Evolutionary conservation across 371 early-diverging fungal species (phyloP).

Genomic region (Mucor mucedo): DNA sequence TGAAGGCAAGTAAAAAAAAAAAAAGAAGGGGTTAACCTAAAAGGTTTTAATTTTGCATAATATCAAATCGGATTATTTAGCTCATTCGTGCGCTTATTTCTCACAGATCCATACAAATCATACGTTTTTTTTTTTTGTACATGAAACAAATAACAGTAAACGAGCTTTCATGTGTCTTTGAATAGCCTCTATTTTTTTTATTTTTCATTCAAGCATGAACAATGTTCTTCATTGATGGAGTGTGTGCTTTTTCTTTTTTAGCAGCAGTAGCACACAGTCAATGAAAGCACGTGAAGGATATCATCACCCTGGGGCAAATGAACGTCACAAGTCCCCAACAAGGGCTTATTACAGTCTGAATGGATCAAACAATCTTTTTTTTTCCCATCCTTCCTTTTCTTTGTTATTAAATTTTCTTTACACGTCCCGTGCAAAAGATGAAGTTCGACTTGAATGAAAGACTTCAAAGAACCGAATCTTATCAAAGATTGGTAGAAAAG

Average conservation of each 20-base stretch:
- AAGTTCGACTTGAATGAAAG: background rate
- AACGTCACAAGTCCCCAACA: constrained; percentile 21
- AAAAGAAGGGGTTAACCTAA: too few species aligned
- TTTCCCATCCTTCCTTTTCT: constrained; percentile 2
- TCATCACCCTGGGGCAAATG: constrained; percentile 14
- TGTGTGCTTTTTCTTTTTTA: background rate
- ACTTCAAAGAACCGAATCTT: constrained; percentile 39
- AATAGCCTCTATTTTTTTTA: too few species aligned
- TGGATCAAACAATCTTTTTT: background rate
- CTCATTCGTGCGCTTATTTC: too few species aligned
- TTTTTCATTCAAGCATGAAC: too few species aligned
- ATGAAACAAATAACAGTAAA: too few species aligned
- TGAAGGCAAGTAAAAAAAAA: too few species aligned
- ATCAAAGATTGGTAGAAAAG: constrained; percentile 47
- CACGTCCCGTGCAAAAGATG: background rate
- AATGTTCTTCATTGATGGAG: background rate
- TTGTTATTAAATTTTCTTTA: background rate
- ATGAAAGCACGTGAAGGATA: constrained; percentile 12
- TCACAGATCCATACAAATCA: too few species aligned
- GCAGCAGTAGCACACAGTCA: background rate
- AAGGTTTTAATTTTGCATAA: too few species aligned
- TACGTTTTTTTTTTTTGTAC: too few species aligned
- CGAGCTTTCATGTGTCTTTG: too few species aligned
- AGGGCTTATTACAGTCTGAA: background rate
- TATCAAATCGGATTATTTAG: too few species aligned